Base-by-base conservation (phyloP, 495 filamentous ascomycete species). In the Cercophora samala region DNA sequence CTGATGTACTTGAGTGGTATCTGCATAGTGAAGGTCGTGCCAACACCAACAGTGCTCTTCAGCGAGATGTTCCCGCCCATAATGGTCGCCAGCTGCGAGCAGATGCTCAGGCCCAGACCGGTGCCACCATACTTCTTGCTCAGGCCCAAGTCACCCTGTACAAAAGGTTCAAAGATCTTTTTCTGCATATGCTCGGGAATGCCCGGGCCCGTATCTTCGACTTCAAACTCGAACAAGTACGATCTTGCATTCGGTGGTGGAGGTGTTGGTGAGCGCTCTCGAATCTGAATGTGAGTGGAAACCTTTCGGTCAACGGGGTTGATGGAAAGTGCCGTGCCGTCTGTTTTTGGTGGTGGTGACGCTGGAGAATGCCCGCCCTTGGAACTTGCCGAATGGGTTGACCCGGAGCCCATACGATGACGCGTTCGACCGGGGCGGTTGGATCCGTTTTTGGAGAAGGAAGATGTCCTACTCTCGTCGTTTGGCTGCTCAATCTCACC, bases 121-220 rank as follows among this genome's bases (percentile, higher is more conserved):
- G 93, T 97, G 17, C 93, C 93, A 23, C 92, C 93, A 73, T 89
- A 95, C 68, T 94, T 96, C 74, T 92, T 96, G 76, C 89, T 93
- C 22, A 97, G 79, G 2, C 92, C 89, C 11, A 95, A 79, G 74
- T 97, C 93, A 1, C 91, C 93, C 77, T 97, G 93, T 9, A 97
- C 89, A 71, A 97, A 97, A 0, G 93, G 93, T 73, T 97, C 93
- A 78, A 97, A 97, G 25, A 97, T 91, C 68, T 87, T 86, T 65
- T 90, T 78, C 67, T 91, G 91, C 64, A 93, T 85, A 60, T 87
- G 77, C 24, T 86, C 84, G 0, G 93, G 89, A 66, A 97, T 96
- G n/a, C 93, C 93, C 3, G 93, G 93, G 0, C 93, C 93, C 9
- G 90, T 94, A 71, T 97, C 93, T 74, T 91, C 82, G 3, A 97